These are phyloP conservation scores for Polyporus tsugae DNA, from an alignment of 1,284 basidiomycete species.

Conservation along the genomic window DNA sequence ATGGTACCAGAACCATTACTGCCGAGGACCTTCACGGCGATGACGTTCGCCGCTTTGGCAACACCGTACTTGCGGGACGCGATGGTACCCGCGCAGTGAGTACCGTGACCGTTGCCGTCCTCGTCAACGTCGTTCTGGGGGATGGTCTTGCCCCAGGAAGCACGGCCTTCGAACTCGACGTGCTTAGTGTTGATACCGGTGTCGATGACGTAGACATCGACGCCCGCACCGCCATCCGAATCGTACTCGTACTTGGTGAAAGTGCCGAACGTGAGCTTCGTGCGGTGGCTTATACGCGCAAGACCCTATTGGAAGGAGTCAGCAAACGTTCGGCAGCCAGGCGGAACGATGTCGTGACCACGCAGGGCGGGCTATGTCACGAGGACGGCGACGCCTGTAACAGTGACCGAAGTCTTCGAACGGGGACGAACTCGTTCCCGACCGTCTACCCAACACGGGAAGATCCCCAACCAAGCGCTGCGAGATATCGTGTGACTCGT, in stretches of 20 bases:
- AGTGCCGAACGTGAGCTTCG: conserved; percentile 80
- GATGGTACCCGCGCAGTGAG: conserved; percentile 52
- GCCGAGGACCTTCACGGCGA: conserved; percentile 98
- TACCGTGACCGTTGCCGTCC: conserved; percentile 52
- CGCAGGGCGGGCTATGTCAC: conserved; percentile 3
- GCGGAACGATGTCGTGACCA: background rate
- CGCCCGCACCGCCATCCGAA: conserved; percentile 83
- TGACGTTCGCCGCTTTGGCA: conserved; percentile 91
- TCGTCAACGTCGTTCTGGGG: conserved; percentile 62
- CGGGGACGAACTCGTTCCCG: background rate
- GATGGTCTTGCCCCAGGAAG: conserved; percentile 49
- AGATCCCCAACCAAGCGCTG: background rate
- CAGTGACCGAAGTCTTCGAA: background rate
- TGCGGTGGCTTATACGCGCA: conserved; percentile 93
- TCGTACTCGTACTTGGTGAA: conserved; percentile 91
- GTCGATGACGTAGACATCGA: conserved; percentile 75
- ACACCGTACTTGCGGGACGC: conserved; percentile 79
- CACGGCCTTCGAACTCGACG: conserved; percentile 78
- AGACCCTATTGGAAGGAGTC: conserved; percentile 70
- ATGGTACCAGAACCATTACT: conserved; percentile 95
- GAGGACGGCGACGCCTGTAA: background rate
- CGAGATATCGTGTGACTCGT: conserved; percentile 17
- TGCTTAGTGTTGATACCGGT: conserved; percentile 93
- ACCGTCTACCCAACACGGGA: background rate
- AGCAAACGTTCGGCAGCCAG: conserved; percentile 13